Base-by-base conservation (phyloP, 441 rosid genomes). In the Arabidopsis hybrid region DNA sequence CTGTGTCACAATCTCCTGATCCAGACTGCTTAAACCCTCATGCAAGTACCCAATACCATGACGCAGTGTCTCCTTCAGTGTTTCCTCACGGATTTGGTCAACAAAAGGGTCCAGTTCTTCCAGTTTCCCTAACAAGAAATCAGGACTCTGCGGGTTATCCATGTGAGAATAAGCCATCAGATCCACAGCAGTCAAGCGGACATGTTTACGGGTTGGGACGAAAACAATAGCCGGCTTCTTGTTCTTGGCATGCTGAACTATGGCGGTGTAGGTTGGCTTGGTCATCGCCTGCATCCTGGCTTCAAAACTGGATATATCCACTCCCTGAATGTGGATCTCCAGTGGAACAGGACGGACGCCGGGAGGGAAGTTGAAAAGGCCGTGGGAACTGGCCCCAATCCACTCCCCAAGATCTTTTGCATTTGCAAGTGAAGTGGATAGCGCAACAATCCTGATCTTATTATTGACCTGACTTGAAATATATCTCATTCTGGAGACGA, bases 201-300 rank as follows among this genome's bases (percentile, higher is more conserved):
- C 96, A 79, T 90, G 95, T 80, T 86, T 91, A 76, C 98, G 86
- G 9, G 97, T 88, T 16, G 98, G 98, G 71, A 90, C 98, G 82
- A 86, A 95, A 67, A 90, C 87, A 36, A 92, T 83, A 53, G 95
- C 97, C 6, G 97, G 99, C 85, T 92, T 91, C 69, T 73, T 84
- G 53, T 77, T 83, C 87, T 86, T 88, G 60, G 93, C 96, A 72
- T 92, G 95, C 75, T 92, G 97, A 57, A 87, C 84, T 59, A 95
- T 86, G 57, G 96, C 87, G 31, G 93, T 91, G 84, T 88, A 92
- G 2, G 98, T 88, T 29, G 95, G 96, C 80, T 95, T 95, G 3
- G 96, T 88, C 99, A 95, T 92, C 4, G 93, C 97, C 83, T 88
- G 95, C 97, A 95, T 95, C 85, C 98, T 91, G 47, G 97, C 97